Conservation (phyloP, 768 basidiomycete species). For the Ramaria rubella region DNA sequence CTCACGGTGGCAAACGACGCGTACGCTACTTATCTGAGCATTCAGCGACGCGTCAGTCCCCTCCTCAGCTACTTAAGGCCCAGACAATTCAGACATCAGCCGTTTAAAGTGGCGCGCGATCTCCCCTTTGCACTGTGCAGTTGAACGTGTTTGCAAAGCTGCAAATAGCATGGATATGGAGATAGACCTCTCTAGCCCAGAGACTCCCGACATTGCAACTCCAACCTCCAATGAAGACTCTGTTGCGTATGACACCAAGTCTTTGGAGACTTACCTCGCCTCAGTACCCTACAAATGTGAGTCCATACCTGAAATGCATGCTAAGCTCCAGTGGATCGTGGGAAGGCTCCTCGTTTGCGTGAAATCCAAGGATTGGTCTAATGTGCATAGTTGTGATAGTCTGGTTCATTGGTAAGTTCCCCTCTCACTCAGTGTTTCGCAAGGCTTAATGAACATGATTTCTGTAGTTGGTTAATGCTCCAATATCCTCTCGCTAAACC, state of each 20-base stretch:
- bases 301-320: constrained; percentile 62
- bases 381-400: constrained; percentile 72
- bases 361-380: constrained; percentile 69
- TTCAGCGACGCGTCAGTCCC: constrained; percentile 3
- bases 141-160: neutral
- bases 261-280: constrained; percentile 59
- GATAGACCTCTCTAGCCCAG: neutral
- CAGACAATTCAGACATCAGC: neutral
- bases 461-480: constrained; percentile 68
- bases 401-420: constrained; percentile 62
- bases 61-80: neutral
- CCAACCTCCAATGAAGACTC: neutral
- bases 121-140: neutral
- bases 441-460: neutral
- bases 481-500: constrained; percentile 68
- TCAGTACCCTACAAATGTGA: constrained; percentile 72
- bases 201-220: neutral
- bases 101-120: neutral
- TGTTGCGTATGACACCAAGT: constrained; percentile 12
- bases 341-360: constrained; percentile 63
- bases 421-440: neutral
- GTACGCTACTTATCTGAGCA: neutral
- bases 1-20: neutral
- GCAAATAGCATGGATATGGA: neutral
- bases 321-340: constrained; percentile 60